A percentile compares a stretch with the other conserved stretches of the same genome.
Conservation (phyloP, 805 yeast species). For the Starmerella tilneyi region DNA sequence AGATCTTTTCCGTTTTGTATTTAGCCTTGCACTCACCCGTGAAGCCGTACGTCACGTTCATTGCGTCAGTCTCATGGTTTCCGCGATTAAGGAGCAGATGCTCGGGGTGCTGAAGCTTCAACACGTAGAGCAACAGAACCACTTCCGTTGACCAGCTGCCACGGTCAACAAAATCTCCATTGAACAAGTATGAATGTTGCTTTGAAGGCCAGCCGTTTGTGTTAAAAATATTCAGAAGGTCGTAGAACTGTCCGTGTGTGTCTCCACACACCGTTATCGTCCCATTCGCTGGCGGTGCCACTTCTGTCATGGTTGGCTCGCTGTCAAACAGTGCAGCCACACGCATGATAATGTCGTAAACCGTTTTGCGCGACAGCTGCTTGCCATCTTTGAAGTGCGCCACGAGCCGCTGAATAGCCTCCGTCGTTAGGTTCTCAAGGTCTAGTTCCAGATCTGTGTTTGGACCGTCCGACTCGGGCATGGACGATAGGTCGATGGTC, state of each 20-base stretch:
- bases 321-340: constrained; percentile 51
- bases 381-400: constrained; percentile 64
- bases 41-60: constrained; percentile 95
- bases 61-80: constrained; percentile 91
- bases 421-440: constrained; percentile 40
- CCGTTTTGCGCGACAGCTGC: constrained; percentile 67
- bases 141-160: constrained; percentile 99
- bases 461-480: constrained; percentile 38
- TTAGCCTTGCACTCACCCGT: constrained; percentile 91
- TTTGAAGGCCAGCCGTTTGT: constrained; percentile 60
- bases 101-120: constrained; percentile 66
- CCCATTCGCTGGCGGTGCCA: constrained; percentile 36
- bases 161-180: constrained; percentile 96
- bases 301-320: constrained; percentile 70
- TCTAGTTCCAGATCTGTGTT: constrained; percentile 41
- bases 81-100: constrained; percentile 77
- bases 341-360: constrained; percentile 66
- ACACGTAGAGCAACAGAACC: constrained; percentile 64
- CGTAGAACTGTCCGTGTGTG: constrained; percentile 94
- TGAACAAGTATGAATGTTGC: constrained; percentile 70
- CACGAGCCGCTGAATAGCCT: constrained; percentile 56
- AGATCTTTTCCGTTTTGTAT: constrained; percentile 60
- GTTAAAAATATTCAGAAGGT: constrained; percentile 65
- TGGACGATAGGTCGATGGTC: constrained; percentile 27
- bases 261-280: constrained; percentile 86